Evolutionary conservation across 2,329 filamentous ascomycete genomes (phyloP).

Genomic region (Neofusicoccum sp.): DNA sequence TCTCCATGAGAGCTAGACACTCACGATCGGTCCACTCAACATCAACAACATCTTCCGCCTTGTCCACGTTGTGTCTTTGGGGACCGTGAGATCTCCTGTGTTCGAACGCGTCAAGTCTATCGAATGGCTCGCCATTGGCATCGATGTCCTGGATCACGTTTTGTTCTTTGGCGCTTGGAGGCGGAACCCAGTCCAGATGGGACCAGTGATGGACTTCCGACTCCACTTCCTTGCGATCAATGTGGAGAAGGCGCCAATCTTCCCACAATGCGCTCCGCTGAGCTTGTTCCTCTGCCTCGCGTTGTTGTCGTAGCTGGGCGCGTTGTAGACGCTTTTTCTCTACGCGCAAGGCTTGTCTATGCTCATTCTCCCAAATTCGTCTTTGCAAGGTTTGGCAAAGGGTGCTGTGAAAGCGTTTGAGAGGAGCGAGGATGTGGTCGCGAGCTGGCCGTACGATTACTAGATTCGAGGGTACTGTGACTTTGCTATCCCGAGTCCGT

Average conservation of each 20-base stretch:
- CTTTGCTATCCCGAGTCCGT: conserved; percentile 27
- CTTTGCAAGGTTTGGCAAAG: not conserved
- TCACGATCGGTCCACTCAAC: conserved; percentile 37
- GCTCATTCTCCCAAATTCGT: not conserved
- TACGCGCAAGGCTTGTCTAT: not conserved
- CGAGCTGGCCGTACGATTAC: conserved; percentile 31
- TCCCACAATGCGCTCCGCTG: not conserved
- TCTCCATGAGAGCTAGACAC: conserved; percentile 36
- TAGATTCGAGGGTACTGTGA: conserved; percentile 24
- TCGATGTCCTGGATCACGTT: conserved; percentile 31
- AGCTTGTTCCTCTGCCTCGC: not conserved
- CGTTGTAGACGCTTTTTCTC: not conserved
- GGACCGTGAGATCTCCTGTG: not conserved
- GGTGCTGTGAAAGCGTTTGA: conserved; percentile 22
- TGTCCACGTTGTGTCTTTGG: conserved; percentile 32
- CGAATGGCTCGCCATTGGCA: conserved; percentile 43
- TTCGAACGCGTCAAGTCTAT: conserved; percentile 41
- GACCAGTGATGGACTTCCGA: not conserved
- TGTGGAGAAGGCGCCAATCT: conserved; percentile 10
- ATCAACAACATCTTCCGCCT: conserved; percentile 23
- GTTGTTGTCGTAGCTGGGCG: not conserved
- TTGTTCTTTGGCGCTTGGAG: not conserved
- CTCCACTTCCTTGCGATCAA: conserved; percentile 8
- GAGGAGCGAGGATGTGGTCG: conserved; percentile 30
- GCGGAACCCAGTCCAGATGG: not conserved